Evolutionary conservation across 176 grass and related monocot species (phyloP).

Genomic region (Thalia dealbata): DNA sequence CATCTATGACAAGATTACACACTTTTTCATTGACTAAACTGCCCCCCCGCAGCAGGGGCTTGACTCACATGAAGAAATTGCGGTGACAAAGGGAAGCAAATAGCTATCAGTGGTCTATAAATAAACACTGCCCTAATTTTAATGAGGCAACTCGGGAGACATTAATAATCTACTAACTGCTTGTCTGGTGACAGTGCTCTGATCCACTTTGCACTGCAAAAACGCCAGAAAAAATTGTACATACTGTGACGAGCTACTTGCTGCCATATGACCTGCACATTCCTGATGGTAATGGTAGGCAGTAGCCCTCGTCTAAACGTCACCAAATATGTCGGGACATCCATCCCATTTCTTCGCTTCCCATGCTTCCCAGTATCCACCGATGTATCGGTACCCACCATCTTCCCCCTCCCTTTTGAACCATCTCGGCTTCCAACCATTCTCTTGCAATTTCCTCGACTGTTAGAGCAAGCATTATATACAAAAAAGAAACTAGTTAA

Average conservation of each 20-base stretch:
- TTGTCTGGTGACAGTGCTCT: not conserved
- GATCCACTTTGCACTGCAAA: not conserved
- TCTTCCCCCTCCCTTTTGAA: conserved; percentile 27
- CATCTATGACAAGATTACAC: not conserved
- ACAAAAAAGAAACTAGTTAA: not conserved
- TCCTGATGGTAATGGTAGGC: not conserved
- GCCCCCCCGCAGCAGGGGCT: not conserved
- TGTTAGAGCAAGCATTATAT: conserved; percentile 1
- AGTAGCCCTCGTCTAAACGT: conserved; percentile 6
- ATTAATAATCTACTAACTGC: not conserved
- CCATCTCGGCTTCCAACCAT: conserved; percentile 60
- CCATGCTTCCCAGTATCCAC: conserved; percentile 77
- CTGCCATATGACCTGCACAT: not conserved
- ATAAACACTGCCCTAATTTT: not conserved
- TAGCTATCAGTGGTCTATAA: not conserved
- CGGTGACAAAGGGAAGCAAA: not conserved
- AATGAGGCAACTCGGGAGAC: not conserved
- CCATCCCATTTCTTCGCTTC: conserved; percentile 38
- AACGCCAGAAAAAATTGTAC: not conserved
- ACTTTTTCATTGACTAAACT: not conserved
- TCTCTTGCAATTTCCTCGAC: conserved; percentile 60
- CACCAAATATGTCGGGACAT: conserved; percentile 58
- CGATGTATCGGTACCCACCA: conserved; percentile 33
- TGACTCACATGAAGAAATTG: conserved; percentile 1
- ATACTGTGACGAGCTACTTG: not conserved